Base-by-base conservation (phyloP, 1,139 yeast genomes). In the Candida sanyaensis region DNA sequence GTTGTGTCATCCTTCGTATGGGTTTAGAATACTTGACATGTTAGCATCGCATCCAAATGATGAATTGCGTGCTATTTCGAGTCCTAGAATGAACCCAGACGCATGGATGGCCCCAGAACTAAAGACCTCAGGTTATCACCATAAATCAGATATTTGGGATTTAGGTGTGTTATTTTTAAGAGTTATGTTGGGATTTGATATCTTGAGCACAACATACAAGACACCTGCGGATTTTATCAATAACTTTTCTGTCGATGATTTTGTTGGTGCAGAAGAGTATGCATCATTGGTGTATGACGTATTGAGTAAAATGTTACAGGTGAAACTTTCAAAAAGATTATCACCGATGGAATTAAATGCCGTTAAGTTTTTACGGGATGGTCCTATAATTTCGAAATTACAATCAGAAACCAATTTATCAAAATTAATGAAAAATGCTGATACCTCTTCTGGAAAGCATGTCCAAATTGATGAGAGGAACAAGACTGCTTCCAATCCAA, bases 71-170 rank as follows among this genome's bases (percentile, higher is more conserved):
- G 42, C 44, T 12, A 37, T 45, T n/a, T 44, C 40, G 4, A 33
- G 32, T 48, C 40, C 47, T 31, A 45, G 53, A 4, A 61, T 59
- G 29, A 59, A 62, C 8, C 74, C 78, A 1, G 50, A 52, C 6
- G 55, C 55, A 0, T 91, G 97, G 97, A 68, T 67, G 9, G 93
- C 97, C 0, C 97, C 98, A 0, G 97, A 91, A 61, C 58, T 86
- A 12, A 60, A 65, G 5, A 68, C 71, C 39, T 60, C 63, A 0
- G 67, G 69, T 11, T 56, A 65, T 13, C 85, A 86, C 9, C 88
- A 86, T 49, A 89, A 90, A 61, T 84, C 97, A 0, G 99, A 95
- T 67, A 86, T 95, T 5, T 93, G 97, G 97, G 88, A 88, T 57
- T 69, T 92, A 43, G 99, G 97, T 3, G 89, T 88, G 0, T 66